Evolutionary conservation across 257 asterid species (phyloP), one percentile per base, ranked within the genome.

Genomic region (Nicotiana otophora): DNA sequence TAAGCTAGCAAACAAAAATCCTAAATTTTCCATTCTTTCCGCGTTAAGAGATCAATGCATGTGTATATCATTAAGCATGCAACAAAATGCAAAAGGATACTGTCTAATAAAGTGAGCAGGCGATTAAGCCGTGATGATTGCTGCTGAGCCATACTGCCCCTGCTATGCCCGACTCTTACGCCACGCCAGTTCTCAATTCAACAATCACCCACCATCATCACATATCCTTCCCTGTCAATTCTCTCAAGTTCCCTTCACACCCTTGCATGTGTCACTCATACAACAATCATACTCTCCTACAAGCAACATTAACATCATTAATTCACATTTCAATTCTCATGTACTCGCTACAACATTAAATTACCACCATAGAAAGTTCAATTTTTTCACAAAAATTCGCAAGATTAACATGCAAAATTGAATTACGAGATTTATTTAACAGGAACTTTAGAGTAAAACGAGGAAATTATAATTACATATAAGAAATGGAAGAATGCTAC

Each of bases 81-180:
- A 42, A 64, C 34, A 42, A 84, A 78, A 70, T 62, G 75, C 34
- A 78, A 81, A 68, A 92, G 98, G 99, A 96, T 96, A 96, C 99
- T 91, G 91, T 96, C 99, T 92, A 96, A 81, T 82, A 96, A 89
- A 83, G 98, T 96, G 83, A 96, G 98, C 84, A 96, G 91, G 83
- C 99, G 98, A 58, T 93, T 86, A 72, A 96, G 98, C 82, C 99
- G 93, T 11, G 99, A 96, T 1, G 98, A 96, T 79, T 85, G 90
- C 90, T 94, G 99, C 85, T 91, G 99, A 89, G 98, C 97, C 99
- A 94, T 94, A 57, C 28, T 88, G 79, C 66, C 66, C 61, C 12
- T 63, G 30, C 62, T 11, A 75, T 82, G 80, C 66, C 81, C 83
- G 80, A 79, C 81, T 81, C 87, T 81, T 63, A 63, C 84, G 82